Evolutionary conservation across 345 rosid genomes (phyloP), one percentile per base, ranked within the genome.

Genomic region (Syzygium aqueum): DNA sequence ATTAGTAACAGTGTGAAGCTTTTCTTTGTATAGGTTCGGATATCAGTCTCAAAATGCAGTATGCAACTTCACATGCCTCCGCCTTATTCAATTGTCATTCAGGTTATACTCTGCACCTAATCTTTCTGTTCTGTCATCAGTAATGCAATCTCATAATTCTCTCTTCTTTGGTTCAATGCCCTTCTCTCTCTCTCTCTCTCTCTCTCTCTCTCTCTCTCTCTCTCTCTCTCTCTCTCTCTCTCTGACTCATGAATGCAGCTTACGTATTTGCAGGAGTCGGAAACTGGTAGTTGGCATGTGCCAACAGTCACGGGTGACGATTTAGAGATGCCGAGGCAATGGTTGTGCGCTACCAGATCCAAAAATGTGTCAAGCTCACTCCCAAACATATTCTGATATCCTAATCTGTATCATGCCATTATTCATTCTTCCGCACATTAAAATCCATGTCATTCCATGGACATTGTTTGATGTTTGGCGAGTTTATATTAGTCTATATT

Each of bases 81-180:
- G 4, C 98, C 99, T 14, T 97, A 95, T 92, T 97, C 99, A 28
- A 95, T 92, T 73, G 95, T 97, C 89, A 96, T 94, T 93, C 99
- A 96, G 99, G 99, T 97, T 84, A 78, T 82, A 33, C 33, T 30
- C 57, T 85, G 73, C 37, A 54, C 21, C 30, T 51, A 37, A 28
- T 78, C 54, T 78, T 22, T 78, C 37, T 33, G 82, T 73, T 22
- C 82, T 19, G 82, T 19, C 21, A 37, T 37, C 67, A 27, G 67
- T 59, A 27, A 59, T 59, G 15, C 16, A 40, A 37, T 73, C 82
- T 37, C 33, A 0, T 30, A 30, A 37, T 4, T 8, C 3, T 30
- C 46, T 33, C 78, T 67, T 33, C 78, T 30, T 67, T 67, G 78
- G 78, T 30, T 17, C 23, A 33, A 67, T 12, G 0, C 22, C 13